Base-by-base conservation (phyloP, 768 basidiomycete genomes). In the Phylloporus arenicola region DNA sequence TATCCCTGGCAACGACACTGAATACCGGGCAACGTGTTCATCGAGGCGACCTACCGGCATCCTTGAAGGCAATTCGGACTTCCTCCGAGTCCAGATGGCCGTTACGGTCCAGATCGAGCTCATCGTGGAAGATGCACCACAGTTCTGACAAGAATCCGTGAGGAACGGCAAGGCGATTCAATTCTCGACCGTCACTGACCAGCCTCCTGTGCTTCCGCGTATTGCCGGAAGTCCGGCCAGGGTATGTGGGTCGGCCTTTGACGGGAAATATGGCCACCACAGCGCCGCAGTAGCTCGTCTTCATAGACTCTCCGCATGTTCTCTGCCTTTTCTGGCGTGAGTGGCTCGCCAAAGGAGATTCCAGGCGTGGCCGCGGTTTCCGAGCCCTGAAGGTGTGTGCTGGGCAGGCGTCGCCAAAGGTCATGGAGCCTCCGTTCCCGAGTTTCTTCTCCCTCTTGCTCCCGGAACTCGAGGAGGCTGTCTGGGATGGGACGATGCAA, bases 91-190 rank as follows among this genome's bases (percentile, higher is more conserved):
- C 91, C 27, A 96, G 67, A 49, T 79, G 80, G 8, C 91, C 92
- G 68, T 96, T 90, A 24, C 87, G 80, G 61, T 96, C 92, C 53
- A 92, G 73, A 71, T 95, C 94, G 43, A 96, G 78, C 59, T 93
- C 88, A 62, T 92, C 77, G 56, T 90, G 89, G 68, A 96, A 96
- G 48, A 93, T 83, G 45, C 80, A 75, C 94, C 94, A 96, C 19
- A 96, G 75, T 68, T 95, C 92, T 91, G 50, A 43, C 38, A 50
- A 45, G 40, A 48, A 51, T 47, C 40, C 13, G 43, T 56, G 52
- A 67, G 55, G 57, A 33, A 54, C 41, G 19, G 25, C 52, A 44
- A 45, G 30, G 52, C 19, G 44, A 54, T 39, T 54, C 45, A 52
- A 53, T 29, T 51, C 48, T 48, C 37, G 50, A 35, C 29, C 43